These are phyloP conservation scores for Pythium guiyangense DNA, from an alignment of 352 stramenopile species.

Conservation along the genomic window DNA sequence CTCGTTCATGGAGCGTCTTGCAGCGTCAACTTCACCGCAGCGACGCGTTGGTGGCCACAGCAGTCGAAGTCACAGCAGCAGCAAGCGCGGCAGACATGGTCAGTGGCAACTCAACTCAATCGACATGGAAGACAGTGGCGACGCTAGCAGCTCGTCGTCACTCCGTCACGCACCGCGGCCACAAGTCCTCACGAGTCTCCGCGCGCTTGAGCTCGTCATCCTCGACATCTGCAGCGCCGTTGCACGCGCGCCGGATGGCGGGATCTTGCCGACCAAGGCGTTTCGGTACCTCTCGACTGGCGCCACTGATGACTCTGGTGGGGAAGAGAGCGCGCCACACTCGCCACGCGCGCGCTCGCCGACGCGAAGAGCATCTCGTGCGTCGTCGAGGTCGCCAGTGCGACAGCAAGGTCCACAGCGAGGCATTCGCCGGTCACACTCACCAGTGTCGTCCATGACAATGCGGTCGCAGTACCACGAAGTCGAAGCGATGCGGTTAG, in stretches of 20 bases:
- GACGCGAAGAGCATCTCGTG: neutral
- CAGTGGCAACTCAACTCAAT: too few species aligned
- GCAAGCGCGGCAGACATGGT: too few species aligned
- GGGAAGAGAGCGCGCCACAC: too few species aligned
- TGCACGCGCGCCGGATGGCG: slow-evolving; percentile 9
- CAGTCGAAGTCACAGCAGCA: too few species aligned
- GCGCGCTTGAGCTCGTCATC: slow-evolving; percentile 28
- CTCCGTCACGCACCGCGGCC: neutral
- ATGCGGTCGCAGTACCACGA: too few species aligned
- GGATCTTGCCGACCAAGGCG: slow-evolving; percentile 18
- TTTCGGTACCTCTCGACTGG: slow-evolving; percentile 28
- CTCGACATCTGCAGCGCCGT: slow-evolving; percentile 25
- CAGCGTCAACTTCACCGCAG: neutral
- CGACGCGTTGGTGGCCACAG: too few species aligned
- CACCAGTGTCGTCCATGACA: neutral
- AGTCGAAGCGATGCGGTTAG: too few species aligned
- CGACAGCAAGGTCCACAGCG: slow-evolving; percentile 1
- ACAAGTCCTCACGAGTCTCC: slow-evolving; percentile 21
- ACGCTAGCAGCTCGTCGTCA: neutral
- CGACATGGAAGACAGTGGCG: too few species aligned
- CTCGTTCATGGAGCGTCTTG: slow-evolving; percentile 1
- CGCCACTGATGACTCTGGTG: neutral
- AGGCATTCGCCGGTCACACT: neutral
- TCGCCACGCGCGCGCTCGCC: neutral
- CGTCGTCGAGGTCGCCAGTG: slow-evolving; percentile 1